Evolutionary conservation across 768 basidiomycete species (phyloP), one percentile per base, ranked within the genome.

Genomic region (Boletus coccyginus): DNA sequence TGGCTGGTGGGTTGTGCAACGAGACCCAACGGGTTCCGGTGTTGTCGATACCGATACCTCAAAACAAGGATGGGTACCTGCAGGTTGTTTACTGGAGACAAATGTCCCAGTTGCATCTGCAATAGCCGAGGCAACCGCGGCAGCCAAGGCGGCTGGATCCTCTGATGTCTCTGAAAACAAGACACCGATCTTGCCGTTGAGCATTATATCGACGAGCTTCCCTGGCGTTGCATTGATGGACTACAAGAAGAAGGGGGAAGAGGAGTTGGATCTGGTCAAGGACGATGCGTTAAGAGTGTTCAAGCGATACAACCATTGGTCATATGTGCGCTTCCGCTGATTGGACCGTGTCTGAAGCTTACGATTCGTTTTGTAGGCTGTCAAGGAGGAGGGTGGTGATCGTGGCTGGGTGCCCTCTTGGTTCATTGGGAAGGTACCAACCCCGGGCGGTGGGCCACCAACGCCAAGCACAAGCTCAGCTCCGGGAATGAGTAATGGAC

Each of bases 1-100:
- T 53, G 96, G 97, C 1, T 99, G 97, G 97, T 99, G 96, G 94
- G 91, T 98, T 35, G 97, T 98, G 5, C 95, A 98, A 68, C 86
- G 91, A 35, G 97, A 99, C 71, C 90, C 90, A 32, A 85, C 84
- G 36, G 94, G 94, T 6, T 81, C 86, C 4, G 92, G 94, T 11
- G 71, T 85, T 21, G 85, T 92, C 31, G 88, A 87, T 65, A 77
- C 85, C 16, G 92, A 94, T 59, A 78, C 85, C 29, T 77, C 80
- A 42, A 90, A 90, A 69, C 93, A 94, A 66, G 94, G 94, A 52
- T 98, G 96, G 96, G 95, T 99, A 3, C 96, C 96, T 40, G 95
- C 96, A 6, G 96, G 96, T 35, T 99, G 96, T 70, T 78, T 99
- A 14, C 82, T 98, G 38, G 96, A 99, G 72, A 93, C 92, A 7